Evolutionary conservation across 2,329 filamentous ascomycete species (phyloP), one percentile per base, ranked within the genome.

Genomic region (Lachnellula cervina): DNA sequence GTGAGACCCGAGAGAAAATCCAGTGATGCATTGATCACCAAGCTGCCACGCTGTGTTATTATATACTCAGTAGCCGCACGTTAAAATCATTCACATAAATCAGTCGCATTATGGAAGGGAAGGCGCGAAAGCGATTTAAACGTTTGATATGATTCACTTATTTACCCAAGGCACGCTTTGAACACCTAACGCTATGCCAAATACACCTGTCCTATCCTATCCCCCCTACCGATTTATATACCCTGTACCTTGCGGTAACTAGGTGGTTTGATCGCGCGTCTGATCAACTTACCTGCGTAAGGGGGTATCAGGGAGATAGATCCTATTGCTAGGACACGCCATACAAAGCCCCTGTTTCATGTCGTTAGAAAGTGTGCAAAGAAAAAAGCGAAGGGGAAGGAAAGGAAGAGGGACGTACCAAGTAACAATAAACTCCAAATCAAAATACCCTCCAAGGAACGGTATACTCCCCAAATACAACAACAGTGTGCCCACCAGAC

Each of bases 211-310:
- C 28, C 28, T 13, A 32, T 32, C 28, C 28, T 32, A 1, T 32
- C 3, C 9, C 9, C 2, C 9, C 9, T 3, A 13, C 28, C 9
- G 28, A 32, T 32, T 13, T 53, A 69, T 8, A 84, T 81, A 45
- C 80, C 86, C 73, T 88, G 87, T 48, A 99, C 92, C 77, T 99
- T 99, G 67, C 94, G 81, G 75, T 97, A 97, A 68, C 89, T 96
- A 19, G 92, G 92, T 59, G 94, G 94, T 74, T 88, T 92, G 78
- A 96, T 86, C 58, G 85, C 90, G 68, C 90, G 80, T 66, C 88
- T 80, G 62, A 97, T 88, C 58, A 95, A 72, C 76, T 97, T 97
- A 19, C 82, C 90, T 51, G 84, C 87, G 74, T 93, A 97, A 2
- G 93, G 89, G 17, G 94, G 94, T 48, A 96, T 81, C 55, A 97